Conservation (phyloP, 768 basidiomycete species). For the Lentinula lateritia region DNA sequence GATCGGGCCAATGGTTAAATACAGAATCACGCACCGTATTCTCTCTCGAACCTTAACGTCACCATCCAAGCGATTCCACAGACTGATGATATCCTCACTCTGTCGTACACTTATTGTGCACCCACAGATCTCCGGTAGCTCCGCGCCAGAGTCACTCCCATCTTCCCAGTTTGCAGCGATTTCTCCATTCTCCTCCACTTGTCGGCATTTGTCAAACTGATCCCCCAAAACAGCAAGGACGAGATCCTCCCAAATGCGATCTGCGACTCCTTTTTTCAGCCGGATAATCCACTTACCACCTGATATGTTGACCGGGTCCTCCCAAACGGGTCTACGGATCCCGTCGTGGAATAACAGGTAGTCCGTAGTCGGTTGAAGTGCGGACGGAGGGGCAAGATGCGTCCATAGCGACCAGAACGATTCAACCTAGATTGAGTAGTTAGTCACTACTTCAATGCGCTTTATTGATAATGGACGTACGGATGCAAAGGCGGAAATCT, state of each 20-base stretch:
- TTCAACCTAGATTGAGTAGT: constrained; percentile 57
- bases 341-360: constrained; percentile 88
- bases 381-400: constrained; percentile 82
- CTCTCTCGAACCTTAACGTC: constrained; percentile 73
- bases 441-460: not conserved
- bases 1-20: not conserved
- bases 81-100: constrained; percentile 87
- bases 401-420: constrained; percentile 95
- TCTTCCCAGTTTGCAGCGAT: constrained; percentile 30
- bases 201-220: constrained; percentile 71
- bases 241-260: constrained; percentile 88
- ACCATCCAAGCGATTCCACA: constrained; percentile 86
- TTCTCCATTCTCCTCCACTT: constrained; percentile 26
- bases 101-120: constrained; percentile 92
- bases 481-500: constrained; percentile 84
- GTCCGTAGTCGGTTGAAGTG: constrained; percentile 85
- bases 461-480: constrained; percentile 28
- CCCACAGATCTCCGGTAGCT: constrained; percentile 85
- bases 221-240: constrained; percentile 86
- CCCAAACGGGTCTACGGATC: constrained; percentile 90
- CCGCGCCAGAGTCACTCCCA: constrained; percentile 28
- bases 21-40: constrained; percentile 57
- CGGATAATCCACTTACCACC: constrained; percentile 97
- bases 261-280: constrained; percentile 83
- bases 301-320: constrained; percentile 80